Percentiles rank a stretch among this genome's conserved stretches.
phyloP scores from a whole-genome alignment of 164 flowering plant species.

The Magnolia officinalis region DNA sequence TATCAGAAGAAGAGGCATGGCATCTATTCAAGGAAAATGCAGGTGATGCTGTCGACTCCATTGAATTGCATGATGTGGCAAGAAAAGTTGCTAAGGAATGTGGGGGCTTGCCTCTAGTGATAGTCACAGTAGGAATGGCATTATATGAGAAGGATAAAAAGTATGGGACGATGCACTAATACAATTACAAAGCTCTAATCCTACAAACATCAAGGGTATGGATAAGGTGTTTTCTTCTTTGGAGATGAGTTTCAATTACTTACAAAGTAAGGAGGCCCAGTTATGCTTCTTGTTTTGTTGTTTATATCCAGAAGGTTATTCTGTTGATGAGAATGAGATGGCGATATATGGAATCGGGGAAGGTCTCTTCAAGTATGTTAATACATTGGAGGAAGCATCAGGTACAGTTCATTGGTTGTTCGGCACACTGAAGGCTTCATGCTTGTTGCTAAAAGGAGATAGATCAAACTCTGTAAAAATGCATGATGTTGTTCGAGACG shows the following conservation, averaged over 20 bases:
- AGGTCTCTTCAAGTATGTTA: constrained; percentile 2
- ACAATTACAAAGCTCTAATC: constrained; percentile 8
- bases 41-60: constrained; percentile 7
- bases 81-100: constrained; percentile 18
- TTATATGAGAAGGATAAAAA: not conserved
- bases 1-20: constrained; percentile 19
- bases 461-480: not conserved
- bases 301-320: constrained; percentile 14
- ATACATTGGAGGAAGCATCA: constrained; percentile 13
- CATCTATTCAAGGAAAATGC: constrained; percentile 13
- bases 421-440: constrained; percentile 11
- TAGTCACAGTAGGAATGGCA: constrained; percentile 20
- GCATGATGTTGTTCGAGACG: constrained; percentile 21
- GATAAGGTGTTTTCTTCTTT: constrained; percentile 15
- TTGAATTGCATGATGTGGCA: not conserved
- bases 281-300: constrained; percentile 20
- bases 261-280: constrained; percentile 16
- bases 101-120: constrained; percentile 25
- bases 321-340: not conserved
- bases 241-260: constrained; percentile 17
- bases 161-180: constrained; percentile 13
- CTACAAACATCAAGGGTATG: constrained; percentile 9
- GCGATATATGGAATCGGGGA: constrained; percentile 10
- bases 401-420: not conserved
- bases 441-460: constrained; percentile 16